Conservation (phyloP, 805 yeast genomes). For the Candida palmyrensis region DNA sequence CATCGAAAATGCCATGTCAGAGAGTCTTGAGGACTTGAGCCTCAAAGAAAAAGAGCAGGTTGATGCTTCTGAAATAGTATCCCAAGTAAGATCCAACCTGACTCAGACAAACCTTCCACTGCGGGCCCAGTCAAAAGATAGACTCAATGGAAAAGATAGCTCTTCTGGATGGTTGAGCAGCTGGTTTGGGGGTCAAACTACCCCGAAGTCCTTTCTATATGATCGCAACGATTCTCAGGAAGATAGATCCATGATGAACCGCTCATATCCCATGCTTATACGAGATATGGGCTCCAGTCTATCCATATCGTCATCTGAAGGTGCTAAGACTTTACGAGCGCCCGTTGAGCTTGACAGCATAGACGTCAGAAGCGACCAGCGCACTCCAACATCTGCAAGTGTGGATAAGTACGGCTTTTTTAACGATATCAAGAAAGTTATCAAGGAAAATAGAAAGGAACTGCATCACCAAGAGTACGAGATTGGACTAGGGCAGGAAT, state of each 20-base stretch:
- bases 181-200: constrained; percentile 10
- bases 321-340: constrained; percentile 9
- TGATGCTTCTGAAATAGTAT: too few relatives aligned
- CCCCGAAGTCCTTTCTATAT: not conserved
- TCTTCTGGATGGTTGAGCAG: constrained; percentile 11
- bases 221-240: not conserved
- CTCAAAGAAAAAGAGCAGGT: not conserved
- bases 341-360: constrained; percentile 43
- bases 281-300: too few relatives aligned
- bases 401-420: constrained; percentile 50
- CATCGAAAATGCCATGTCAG: constrained; percentile 21
- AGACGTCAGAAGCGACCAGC: constrained; percentile 2
- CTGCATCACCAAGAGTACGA: too few relatives aligned
- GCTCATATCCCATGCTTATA: not conserved
- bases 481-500: too few relatives aligned
- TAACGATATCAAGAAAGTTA: constrained; percentile 13
- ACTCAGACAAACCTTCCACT: too few relatives aligned
- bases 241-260: not conserved
- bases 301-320: too few relatives aligned
- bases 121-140: not conserved
- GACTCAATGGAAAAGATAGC: not conserved
- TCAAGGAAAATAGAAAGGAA: not conserved
- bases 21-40: not conserved
- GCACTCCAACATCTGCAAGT: constrained; percentile 10
- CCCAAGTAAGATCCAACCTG: too few relatives aligned